Evolutionary conservation across 1,139 yeast genomes (phyloP).

Genomic region (Lodderomyces beijingensis): DNA sequence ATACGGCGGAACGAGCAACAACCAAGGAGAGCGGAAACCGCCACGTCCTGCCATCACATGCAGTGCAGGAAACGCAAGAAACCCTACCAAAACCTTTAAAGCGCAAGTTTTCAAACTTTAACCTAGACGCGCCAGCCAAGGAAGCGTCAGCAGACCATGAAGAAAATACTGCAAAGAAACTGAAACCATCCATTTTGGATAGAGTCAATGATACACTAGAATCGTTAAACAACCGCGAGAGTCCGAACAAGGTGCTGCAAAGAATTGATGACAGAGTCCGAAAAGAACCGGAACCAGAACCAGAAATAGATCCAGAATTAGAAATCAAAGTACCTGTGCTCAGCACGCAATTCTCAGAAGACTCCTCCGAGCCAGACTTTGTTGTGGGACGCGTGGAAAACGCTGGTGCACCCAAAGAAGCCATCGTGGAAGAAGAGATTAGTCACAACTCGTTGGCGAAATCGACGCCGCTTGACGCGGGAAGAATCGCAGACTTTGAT

Average conservation of each 20-base stretch:
- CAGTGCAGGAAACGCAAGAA: too few species aligned
- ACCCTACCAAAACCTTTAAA: too few species aligned
- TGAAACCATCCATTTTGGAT: constrained; percentile 9
- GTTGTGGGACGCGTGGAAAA: background rate
- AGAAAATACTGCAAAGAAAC: too few species aligned
- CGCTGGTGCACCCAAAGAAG: too few species aligned
- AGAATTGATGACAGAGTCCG: background rate
- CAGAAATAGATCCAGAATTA: background rate
- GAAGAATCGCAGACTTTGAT: too few species aligned
- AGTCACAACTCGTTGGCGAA: constrained; percentile 1
- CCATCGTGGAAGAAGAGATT: background rate
- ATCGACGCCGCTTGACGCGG: background rate
- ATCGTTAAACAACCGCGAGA: constrained; percentile 5
- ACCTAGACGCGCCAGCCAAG: too few species aligned
- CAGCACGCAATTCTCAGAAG: too few species aligned
- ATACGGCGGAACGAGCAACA: too few species aligned
- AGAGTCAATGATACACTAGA: constrained; percentile 13
- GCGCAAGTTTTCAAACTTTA: too few species aligned
- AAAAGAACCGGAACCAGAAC: constrained; percentile 5
- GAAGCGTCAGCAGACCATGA: too few species aligned
- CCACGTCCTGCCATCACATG: too few species aligned
- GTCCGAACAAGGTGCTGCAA: background rate
- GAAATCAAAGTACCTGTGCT: background rate
- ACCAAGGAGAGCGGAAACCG: too few species aligned
- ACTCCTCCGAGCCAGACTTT: background rate